A percentile compares a stretch with the other conserved stretches of the same genome.
These are phyloP conservation scores for Zasmidium cellare DNA, from an alignment of 2,329 filamentous ascomycete genomes.

Conservation along the genomic window DNA sequence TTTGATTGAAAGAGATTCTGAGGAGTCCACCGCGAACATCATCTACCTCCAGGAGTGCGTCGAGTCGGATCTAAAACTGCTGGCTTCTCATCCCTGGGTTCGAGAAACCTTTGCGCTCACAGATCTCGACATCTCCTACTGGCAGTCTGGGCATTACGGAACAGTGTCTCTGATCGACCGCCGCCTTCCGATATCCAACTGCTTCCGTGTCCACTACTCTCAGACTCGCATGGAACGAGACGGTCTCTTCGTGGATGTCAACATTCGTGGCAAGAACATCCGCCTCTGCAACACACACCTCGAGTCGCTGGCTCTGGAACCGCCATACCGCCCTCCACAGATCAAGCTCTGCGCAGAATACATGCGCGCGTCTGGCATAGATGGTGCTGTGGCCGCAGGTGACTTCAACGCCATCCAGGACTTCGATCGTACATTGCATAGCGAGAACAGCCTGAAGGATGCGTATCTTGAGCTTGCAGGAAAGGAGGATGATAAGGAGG, in stretches of 20 bases:
- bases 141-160: slow-evolving; percentile 52
- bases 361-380: slow-evolving; percentile 41
- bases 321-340: slow-evolving; percentile 52
- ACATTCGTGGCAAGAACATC: slow-evolving; percentile 36
- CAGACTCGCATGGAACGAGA: slow-evolving; percentile 54
- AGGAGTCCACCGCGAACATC: slow-evolving; percentile 30
- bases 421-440: slow-evolving; percentile 52
- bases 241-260: slow-evolving; percentile 56
- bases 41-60: slow-evolving; percentile 58
- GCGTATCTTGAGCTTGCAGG: slow-evolving; percentile 55
- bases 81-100: slow-evolving; percentile 50
- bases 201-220: slow-evolving; percentile 54
- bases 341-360: slow-evolving; percentile 46
- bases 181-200: slow-evolving; percentile 44
- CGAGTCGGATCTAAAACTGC: slow-evolving; percentile 45
- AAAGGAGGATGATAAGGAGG: slow-evolving; percentile 50
- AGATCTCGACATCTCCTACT: slow-evolving; percentile 46
- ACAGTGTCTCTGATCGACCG: slow-evolving; percentile 55
- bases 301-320: slow-evolving; percentile 53
- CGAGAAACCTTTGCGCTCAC: slow-evolving; percentile 50
- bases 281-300: slow-evolving; percentile 60
- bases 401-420: slow-evolving; percentile 61
- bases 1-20: slow-evolving; percentile 25
- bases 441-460: slow-evolving; percentile 52
- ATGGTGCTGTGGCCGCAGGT: slow-evolving; percentile 49